A percentile compares a stretch with the other conserved stretches of the same genome.
Conservation (phyloP, 139 green algal genomes). For the Deuterostichococcus epilithicus region DNA sequence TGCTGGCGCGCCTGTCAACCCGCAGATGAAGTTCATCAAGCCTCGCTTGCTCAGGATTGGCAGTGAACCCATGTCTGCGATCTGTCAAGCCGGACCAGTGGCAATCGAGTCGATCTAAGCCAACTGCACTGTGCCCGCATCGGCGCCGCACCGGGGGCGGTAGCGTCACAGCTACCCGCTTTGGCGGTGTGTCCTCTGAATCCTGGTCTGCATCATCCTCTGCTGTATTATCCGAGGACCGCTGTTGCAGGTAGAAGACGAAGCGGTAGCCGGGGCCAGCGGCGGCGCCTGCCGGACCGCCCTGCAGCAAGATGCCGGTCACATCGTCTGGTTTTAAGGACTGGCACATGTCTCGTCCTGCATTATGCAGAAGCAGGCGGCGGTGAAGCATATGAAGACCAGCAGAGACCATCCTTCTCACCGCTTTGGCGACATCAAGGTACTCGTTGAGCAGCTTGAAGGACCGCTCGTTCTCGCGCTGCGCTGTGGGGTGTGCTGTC, state of each 20-base stretch:
- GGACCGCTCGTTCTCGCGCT: background rate
- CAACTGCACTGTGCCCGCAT: no score
- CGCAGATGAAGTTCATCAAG: no score
- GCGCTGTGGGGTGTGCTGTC: background rate
- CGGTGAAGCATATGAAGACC: no score
- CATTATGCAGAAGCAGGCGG: no score
- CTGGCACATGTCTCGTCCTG: no score
- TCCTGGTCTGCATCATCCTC: background rate
- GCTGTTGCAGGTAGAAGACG: slow-evolving; percentile 4
- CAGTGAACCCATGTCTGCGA: no score
- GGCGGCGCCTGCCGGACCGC: background rate
- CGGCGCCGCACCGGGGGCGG: background rate
- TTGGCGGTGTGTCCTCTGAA: background rate
- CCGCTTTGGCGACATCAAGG: background rate
- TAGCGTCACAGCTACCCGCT: background rate
- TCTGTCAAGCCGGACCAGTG: no score
- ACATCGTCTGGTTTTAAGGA: no score
- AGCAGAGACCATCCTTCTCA: background rate
- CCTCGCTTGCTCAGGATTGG: no score
- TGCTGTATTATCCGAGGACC: background rate
- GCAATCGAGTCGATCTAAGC: no score
- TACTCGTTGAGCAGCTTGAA: slow-evolving; percentile 5
- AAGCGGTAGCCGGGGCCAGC: background rate
- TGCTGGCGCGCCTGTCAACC: background rate
- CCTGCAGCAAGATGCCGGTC: background rate